A percentile compares a stretch with the other conserved stretches of the same genome.
These are phyloP conservation scores for Ajuga reptans DNA, from an alignment of 305 asterid genomes.

Conservation along the genomic window DNA sequence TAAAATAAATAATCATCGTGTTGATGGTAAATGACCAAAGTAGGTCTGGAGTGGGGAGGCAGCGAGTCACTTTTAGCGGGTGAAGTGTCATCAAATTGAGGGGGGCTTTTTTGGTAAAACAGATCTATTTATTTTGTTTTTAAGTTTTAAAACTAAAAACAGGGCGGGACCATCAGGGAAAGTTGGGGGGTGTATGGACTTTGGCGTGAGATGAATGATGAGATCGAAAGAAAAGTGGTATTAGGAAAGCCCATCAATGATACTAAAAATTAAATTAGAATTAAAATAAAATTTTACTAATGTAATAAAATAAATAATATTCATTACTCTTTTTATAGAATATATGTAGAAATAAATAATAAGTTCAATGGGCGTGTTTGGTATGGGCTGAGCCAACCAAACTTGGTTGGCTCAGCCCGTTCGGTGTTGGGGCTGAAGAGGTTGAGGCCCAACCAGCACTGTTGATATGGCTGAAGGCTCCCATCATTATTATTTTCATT, in stretches of 20 bases:
- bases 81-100: background rate
- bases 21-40: constrained; percentile 7
- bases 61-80: background rate
- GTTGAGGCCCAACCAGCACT: too few species aligned
- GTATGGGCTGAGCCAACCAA: too few species aligned
- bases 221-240: background rate
- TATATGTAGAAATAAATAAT: too few species aligned
- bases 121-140: background rate
- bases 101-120: background rate
- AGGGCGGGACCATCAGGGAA: constrained; percentile 13
- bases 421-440: too few species aligned
- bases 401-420: too few species aligned
- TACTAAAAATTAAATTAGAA: too few species aligned
- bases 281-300: too few species aligned
- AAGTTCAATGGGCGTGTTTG: too few species aligned
- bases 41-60: background rate
- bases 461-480: too few species aligned
- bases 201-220: constrained; percentile 29
- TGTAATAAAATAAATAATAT: too few species aligned
- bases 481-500: too few species aligned
- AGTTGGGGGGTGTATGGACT: constrained; percentile 19
- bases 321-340: too few species aligned
- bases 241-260: background rate
- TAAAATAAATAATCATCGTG: background rate
- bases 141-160: background rate